phyloP scores from a whole-genome alignment of 768 basidiomycete genomes.

The Termitomyces titanicus region DNA sequence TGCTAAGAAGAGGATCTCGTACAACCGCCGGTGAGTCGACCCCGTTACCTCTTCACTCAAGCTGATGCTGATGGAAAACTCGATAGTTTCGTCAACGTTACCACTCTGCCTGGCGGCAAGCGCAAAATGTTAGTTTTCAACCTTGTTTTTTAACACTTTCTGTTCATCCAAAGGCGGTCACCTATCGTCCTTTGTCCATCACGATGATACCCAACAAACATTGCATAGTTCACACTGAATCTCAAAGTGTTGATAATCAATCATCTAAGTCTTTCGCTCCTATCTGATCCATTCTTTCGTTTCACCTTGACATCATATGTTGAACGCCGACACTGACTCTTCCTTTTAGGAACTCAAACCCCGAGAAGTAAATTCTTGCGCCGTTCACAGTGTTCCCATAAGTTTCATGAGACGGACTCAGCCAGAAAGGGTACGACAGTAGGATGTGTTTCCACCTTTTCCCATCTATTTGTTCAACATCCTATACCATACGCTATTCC shows the following conservation, averaged over 20 bases:
- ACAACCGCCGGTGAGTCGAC: conserved; percentile 9
- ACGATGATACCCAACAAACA: conserved; percentile 56
- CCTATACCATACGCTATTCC: conserved; percentile 7
- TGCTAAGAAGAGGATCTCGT: conserved; percentile 73
- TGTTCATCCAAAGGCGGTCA: background rate
- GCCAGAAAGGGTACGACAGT: background rate
- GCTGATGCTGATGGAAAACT: conserved; percentile 72
- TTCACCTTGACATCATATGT: conserved; percentile 7
- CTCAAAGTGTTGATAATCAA: conserved; percentile 73
- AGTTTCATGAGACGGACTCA: too few species aligned
- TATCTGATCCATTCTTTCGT: conserved; percentile 68
- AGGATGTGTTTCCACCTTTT: background rate
- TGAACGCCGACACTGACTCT: conserved; percentile 19
- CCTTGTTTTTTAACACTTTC: background rate
- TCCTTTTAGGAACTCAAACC: conserved; percentile 56
- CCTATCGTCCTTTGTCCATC: conserved; percentile 1
- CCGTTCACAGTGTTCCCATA: background rate
- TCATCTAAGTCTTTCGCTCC: conserved; percentile 99
- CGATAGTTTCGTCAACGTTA: conserved; percentile 87
- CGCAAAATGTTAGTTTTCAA: conserved; percentile 84
- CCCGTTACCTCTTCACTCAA: conserved; percentile 64
- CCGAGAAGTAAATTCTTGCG: conserved; percentile 48
- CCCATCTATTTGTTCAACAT: background rate
- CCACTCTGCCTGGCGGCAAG: conserved; percentile 86
- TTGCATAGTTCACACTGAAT: conserved; percentile 99